Percentiles rank a stretch among this genome's conserved stretches.
Conservation (phyloP, 2,329 filamentous ascomycete genomes). For the Fusarium pseudonygamai region DNA sequence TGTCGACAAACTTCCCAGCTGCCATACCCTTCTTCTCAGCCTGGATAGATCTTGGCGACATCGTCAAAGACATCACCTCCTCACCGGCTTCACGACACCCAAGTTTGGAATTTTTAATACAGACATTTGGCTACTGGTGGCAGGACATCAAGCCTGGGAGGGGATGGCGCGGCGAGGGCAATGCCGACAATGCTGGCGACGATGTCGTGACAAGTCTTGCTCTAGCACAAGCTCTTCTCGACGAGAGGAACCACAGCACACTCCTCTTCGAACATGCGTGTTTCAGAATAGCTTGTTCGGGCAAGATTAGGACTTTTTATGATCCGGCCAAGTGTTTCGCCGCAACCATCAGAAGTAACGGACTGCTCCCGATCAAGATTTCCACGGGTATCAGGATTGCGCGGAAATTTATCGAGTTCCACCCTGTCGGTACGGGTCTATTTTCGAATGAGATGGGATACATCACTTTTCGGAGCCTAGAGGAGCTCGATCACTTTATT, state of each 20-base stretch:
- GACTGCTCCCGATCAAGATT: slow-evolving; percentile 3
- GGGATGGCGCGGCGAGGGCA: not conserved
- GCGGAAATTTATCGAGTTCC: slow-evolving; percentile 3
- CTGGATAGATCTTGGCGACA: slow-evolving; percentile 24
- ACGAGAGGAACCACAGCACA: rapidly evolving
- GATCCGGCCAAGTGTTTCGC: not conserved
- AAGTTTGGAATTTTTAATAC: not conserved
- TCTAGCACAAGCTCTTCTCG: slow-evolving; percentile 4
- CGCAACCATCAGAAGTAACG: not conserved
- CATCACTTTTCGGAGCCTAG: slow-evolving; percentile 7
- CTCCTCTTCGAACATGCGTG: not conserved
- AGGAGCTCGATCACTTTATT: not conserved
- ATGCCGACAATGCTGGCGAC: slow-evolving; percentile 30
- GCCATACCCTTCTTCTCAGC: slow-evolving; percentile 19
- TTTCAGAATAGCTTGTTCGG: not conserved
- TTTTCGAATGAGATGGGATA: not conserved
- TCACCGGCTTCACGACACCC: not conserved
- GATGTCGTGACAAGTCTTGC: slow-evolving; percentile 23
- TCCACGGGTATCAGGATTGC: slow-evolving; percentile 8
- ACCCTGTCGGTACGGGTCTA: not conserved
- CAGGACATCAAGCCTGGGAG: not conserved
- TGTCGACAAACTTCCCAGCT: not conserved
- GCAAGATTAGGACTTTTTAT: rapidly evolving
- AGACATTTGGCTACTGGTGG: slow-evolving; percentile 4
- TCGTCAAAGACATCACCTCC: slow-evolving; percentile 12